These are phyloP conservation scores for Brettanomyces anomalus DNA, from an alignment of 805 yeast genomes.

Conservation along the genomic window DNA sequence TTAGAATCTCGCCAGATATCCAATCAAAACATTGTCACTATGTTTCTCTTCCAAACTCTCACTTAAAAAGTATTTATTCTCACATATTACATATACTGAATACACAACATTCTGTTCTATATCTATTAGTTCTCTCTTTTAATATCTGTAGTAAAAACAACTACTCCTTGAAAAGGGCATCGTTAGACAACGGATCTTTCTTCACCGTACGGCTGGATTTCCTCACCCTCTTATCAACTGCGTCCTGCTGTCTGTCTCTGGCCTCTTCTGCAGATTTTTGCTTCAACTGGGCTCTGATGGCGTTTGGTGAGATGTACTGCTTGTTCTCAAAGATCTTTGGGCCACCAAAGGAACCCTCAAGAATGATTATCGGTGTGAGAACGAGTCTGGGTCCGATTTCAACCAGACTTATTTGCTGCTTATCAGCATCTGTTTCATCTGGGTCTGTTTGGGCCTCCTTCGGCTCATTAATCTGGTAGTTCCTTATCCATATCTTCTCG, in stretches of 20 bases:
- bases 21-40: too few species aligned
- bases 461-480: constrained; percentile 74
- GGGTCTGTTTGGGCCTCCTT: constrained; percentile 44
- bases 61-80: too few species aligned
- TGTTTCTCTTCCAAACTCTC: too few species aligned
- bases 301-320: constrained; percentile 93
- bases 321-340: constrained; percentile 96
- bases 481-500: constrained; percentile 90
- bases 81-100: not conserved
- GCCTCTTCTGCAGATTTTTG: constrained; percentile 78
- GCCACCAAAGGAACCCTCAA: constrained; percentile 97
- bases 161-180: constrained; percentile 52
- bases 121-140: not conserved
- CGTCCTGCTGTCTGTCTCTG: constrained; percentile 67
- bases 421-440: constrained; percentile 18
- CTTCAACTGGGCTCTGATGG: constrained; percentile 81
- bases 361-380: constrained; percentile 78
- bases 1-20: too few species aligned
- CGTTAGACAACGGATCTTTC: constrained; percentile 78
- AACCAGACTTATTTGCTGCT: constrained; percentile 63
- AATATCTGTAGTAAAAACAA: not conserved
- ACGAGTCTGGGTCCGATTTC: constrained; percentile 98
- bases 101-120: not conserved
- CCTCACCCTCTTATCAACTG: constrained; percentile 65
- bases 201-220: constrained; percentile 66